These are phyloP conservation scores for Prunella vulgaris DNA, from an alignment of 257 asterid species.

Conservation along the genomic window DNA sequence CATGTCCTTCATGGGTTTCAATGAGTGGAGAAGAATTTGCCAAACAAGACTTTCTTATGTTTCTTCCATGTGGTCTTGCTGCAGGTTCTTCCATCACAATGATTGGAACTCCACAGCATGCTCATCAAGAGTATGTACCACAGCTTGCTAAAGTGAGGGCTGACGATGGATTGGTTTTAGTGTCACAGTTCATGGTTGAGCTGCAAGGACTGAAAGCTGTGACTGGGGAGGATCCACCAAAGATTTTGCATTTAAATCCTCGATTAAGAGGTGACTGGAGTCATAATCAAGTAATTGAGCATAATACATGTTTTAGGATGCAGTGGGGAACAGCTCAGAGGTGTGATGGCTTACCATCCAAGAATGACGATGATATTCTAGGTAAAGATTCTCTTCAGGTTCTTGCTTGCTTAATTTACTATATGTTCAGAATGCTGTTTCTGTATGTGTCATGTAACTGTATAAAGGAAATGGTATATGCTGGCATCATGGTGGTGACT, in stretches of 20 bases:
- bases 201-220: slow-evolving; percentile 92
- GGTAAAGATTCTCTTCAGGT: slow-evolving; percentile 43
- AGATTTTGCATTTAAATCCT: slow-evolving; percentile 93
- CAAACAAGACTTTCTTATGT: slow-evolving; percentile 53
- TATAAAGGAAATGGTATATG: not conserved
- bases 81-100: slow-evolving; percentile 94
- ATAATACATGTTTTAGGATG: slow-evolving; percentile 95
- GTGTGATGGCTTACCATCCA: slow-evolving; percentile 87
- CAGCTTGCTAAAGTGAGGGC: slow-evolving; percentile 60
- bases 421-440: not conserved
- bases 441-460: not conserved
- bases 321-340: slow-evolving; percentile 94
- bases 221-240: slow-evolving; percentile 97
- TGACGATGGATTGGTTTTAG: slow-evolving; percentile 60
- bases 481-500: slow-evolving; percentile 12
- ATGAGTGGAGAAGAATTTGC: slow-evolving; percentile 56
- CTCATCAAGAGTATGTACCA: slow-evolving; percentile 91
- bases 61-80: slow-evolving; percentile 96
- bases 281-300: slow-evolving; percentile 87
- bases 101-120: slow-evolving; percentile 78
- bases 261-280: slow-evolving; percentile 98
- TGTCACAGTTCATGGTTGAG: slow-evolving; percentile 89
- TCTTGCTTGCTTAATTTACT: slow-evolving; percentile 12
- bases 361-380: slow-evolving; percentile 68
- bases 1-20: slow-evolving; percentile 93